A percentile compares a stretch with the other conserved stretches of the same genome.
Evolutionary conservation across 768 basidiomycete species (phyloP).

Genomic region (Ramaria sp.): DNA sequence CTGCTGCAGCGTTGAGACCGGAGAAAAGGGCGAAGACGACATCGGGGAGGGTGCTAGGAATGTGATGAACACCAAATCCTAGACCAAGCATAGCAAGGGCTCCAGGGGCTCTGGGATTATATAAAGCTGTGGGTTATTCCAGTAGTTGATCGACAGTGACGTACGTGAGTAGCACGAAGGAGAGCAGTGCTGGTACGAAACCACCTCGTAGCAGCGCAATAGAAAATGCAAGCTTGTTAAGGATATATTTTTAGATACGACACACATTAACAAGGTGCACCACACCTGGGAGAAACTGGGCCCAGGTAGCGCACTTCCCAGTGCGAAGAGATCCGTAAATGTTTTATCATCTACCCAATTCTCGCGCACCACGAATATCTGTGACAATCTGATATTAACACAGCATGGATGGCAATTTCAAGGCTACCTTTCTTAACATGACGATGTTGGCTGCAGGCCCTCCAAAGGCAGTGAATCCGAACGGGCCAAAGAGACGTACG

Average conservation of each 20-base stretch:
- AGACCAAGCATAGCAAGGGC: slow-evolving; percentile 37
- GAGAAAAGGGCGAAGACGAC: slow-evolving; percentile 40
- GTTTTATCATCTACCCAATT: slow-evolving; percentile 20
- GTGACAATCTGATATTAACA: slow-evolving; percentile 25
- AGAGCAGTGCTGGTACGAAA: slow-evolving; percentile 27
- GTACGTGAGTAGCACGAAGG: slow-evolving; percentile 31
- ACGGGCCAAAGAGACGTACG: slow-evolving; percentile 1
- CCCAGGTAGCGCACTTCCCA: slow-evolving; percentile 37
- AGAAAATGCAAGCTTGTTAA: slow-evolving; percentile 32
- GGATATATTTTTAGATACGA: slow-evolving; percentile 9
- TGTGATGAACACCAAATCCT: slow-evolving; percentile 30
- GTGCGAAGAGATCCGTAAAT: slow-evolving; percentile 33
- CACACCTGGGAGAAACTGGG: slow-evolving; percentile 21
- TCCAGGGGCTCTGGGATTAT: slow-evolving; percentile 25
- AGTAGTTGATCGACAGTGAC: background rate
- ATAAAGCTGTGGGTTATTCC: background rate
- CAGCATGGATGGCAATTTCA: slow-evolving; percentile 23
- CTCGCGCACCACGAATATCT: slow-evolving; percentile 20
- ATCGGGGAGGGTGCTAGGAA: slow-evolving; percentile 31
- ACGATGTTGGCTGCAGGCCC: slow-evolving; percentile 40
- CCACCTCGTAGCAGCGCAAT: slow-evolving; percentile 35
- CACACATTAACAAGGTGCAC: background rate
- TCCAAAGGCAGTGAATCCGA: slow-evolving; percentile 37
- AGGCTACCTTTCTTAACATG: slow-evolving; percentile 25
- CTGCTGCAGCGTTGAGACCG: slow-evolving; percentile 43